Evolutionary conservation across 1,139 yeast genomes (phyloP), one percentile per base, ranked within the genome.

Genomic region (Hemisphaericaspora xylofermentans): DNA sequence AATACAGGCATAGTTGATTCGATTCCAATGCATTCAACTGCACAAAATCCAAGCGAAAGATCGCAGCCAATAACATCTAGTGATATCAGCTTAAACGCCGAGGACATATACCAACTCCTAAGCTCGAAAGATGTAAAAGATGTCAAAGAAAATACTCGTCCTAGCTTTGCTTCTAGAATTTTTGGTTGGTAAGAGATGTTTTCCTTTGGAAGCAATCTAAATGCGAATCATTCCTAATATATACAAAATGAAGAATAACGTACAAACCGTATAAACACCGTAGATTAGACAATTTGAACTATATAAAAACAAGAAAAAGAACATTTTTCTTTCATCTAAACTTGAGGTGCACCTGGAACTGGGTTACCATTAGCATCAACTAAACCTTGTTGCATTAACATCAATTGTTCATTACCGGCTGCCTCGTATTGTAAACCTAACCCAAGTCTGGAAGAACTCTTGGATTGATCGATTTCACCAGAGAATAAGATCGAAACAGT

Each of bases 391-490:
- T 85, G 94, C 77, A 72, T 72, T 72, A 72, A 64, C 76, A 76
- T 66, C 57, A 88, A 78, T 71, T 88, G 93, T 68, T 88, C 96
- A 59, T 86, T 83, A 62, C 97, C 97, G 48, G 96, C 95, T 46
- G 88, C 78, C 74, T 93, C 98, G 52, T 93, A 84, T 74, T 89
- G 96, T 58, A 93, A 77, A 64, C 98, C 98, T 57, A 91, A 80
- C 61, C 98, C 98, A 52, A 91, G 72, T 65, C 84, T 84, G 47
- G 93, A 84, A 38, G 89, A 73, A 63, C 82, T 80, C 73, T 91
- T 91, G 58, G 76, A 70, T 66, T 94, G 98, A 66, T 93, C 98
- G 52, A 93, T 81, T 68, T 93, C 96, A 38, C 78, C 97, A 49
- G 89, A 83, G 74, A 93, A 89, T 58, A 88, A 73, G 46, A 93